These are phyloP conservation scores for Penicillium nucicola DNA, from an alignment of 495 filamentous ascomycete species.

Conservation along the genomic window DNA sequence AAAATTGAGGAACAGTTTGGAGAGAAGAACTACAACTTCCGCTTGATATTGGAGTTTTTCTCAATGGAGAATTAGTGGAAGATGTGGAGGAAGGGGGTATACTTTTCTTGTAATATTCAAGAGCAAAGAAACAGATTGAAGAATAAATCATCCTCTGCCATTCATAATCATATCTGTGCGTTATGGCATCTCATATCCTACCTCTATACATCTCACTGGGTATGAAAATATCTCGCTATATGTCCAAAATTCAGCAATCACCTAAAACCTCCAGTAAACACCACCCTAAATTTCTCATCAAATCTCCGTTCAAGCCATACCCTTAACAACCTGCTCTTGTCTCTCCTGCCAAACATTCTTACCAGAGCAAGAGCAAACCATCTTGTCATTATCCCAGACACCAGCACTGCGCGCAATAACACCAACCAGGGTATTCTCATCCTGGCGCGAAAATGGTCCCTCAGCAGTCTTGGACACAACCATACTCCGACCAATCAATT, in stretches of 20 bases:
- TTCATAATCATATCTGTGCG: background rate
- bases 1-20: no score
- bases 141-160: background rate
- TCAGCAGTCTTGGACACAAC: slow-evolving; percentile 61
- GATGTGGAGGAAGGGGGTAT: background rate
- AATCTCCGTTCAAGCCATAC: slow-evolving; percentile 62
- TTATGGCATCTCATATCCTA: background rate
- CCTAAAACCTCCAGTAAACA: background rate
- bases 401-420: slow-evolving; percentile 93
- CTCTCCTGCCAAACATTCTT: slow-evolving; percentile 98
- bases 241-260: background rate
- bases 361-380: slow-evolving; percentile 88
- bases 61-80: no score
- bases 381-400: slow-evolving; percentile 98
- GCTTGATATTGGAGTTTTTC: no score
- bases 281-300: background rate
- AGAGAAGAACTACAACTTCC: no score
- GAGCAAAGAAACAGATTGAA: no score
- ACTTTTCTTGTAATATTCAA: background rate
- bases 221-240: background rate
- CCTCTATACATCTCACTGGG: background rate
- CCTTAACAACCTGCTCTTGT: slow-evolving; percentile 79
- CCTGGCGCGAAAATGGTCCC: slow-evolving; percentile 58
- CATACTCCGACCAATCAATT: slow-evolving; percentile 89
- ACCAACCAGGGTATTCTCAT: slow-evolving; percentile 80